Percentiles rank a stretch among this genome's conserved stretches.
phyloP scores from a whole-genome alignment of 192 early-diverging fungal species.

The Funneliformis geosporum region DNA sequence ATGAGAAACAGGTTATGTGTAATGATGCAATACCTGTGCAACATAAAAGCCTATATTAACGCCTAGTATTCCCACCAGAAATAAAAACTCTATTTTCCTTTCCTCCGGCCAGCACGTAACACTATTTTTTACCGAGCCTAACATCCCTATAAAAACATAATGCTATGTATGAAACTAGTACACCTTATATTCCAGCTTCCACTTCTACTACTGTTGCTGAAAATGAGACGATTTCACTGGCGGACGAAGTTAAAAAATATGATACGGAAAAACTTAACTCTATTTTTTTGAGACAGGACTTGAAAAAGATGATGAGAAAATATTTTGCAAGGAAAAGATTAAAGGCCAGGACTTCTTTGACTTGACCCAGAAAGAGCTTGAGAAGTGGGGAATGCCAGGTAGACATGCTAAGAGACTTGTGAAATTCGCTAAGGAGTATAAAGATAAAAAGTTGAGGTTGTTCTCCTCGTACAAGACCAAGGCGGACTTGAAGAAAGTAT shows the following conservation, averaged over 20 bases:
- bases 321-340: background rate
- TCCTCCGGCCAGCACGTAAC: background rate
- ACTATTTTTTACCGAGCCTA: background rate
- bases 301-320: background rate
- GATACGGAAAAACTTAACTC: background rate
- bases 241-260: too few relatives aligned
- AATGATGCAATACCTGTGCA: too few relatives aligned
- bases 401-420: background rate
- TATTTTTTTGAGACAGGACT: conserved; percentile 2
- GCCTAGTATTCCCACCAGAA: too few relatives aligned
- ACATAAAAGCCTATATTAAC: too few relatives aligned
- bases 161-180: background rate
- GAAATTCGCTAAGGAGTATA: background rate
- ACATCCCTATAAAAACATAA: background rate
- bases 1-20: too few relatives aligned
- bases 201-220: conserved; percentile 5
- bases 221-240: background rate
- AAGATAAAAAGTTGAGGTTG: too few relatives aligned
- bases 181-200: too few relatives aligned
- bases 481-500: too few relatives aligned
- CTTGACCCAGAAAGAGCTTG: conserved; percentile 9
- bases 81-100: too few relatives aligned
- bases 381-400: conserved; percentile 13
- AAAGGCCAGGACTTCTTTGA: conserved; percentile 1
- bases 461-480: too few relatives aligned